Base-by-base conservation (phyloP, 1,139 yeast genomes). In the Candida tropicalis region DNA sequence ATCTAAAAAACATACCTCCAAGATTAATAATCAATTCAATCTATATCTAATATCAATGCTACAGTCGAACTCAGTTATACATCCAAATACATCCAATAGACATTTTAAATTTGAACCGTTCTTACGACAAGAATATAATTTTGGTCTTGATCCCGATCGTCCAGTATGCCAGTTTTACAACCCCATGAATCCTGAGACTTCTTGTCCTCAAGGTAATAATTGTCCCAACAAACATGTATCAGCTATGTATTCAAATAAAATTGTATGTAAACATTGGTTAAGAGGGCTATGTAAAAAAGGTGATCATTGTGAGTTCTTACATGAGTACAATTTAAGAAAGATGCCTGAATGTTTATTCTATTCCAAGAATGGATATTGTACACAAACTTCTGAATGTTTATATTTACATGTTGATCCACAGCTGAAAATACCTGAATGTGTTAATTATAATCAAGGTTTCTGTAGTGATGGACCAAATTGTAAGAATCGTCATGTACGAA, bases 301-400 rank as follows among this genome's bases (percentile, higher is more conserved):
- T 43, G 97, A 91, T 55, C 91, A 87, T 51, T 95, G 99, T 66
- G 99, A 95, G 68, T 95, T 89, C 58, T 68, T 95, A 40, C 99
- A 95, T 65, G 99, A 95, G 59, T 93, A 91, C 61, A 93, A 93
- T 59, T 69, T 93, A 55, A 78, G 96, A 48, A 90, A 88, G 63
- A 91, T 95, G 96, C 99, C 99, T 2, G 99, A 95, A 63, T 95
- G 99, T 65, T 78, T 90, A 29, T 88, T 88, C 62, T 91, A 79
- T 63, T 77, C 89, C 45, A 82, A 87, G 63, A 90, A 89, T 60
- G 99, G 99, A 5, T 86, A 79, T 59, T 95, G 99, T 64, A 87
- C 96, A 8, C 97, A 91, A 61, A 80, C 93, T 1, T 95, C 97
- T 1, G 99, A 95, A 59, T 95, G 99, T 60, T 81, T 90, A 43